Conservation (phyloP, 352 stramenopile species). For the Pythium folliculosum region DNA sequence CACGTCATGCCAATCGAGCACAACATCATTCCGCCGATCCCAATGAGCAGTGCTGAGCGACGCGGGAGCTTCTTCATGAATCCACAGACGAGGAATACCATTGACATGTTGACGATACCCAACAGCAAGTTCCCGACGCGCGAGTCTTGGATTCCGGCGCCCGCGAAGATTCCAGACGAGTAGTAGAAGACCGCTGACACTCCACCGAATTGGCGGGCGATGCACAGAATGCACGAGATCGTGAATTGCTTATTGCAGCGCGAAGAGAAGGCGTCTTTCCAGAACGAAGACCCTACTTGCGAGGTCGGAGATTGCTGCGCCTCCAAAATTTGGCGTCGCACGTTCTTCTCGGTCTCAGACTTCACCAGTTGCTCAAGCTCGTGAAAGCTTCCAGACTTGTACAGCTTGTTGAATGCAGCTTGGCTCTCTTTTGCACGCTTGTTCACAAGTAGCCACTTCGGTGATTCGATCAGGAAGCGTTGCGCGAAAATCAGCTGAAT, state of each 20-base stretch:
- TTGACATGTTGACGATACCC: slow-evolving; percentile 29
- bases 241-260: slow-evolving; percentile 38
- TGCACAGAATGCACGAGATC: slow-evolving; percentile 40
- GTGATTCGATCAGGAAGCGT: slow-evolving; percentile 36
- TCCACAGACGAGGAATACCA: slow-evolving; percentile 30
- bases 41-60: slow-evolving; percentile 28
- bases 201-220: slow-evolving; percentile 39
- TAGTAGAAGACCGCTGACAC: slow-evolving; percentile 49
- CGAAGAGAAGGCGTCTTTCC: slow-evolving; percentile 31
- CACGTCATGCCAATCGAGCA: slow-evolving; percentile 39
- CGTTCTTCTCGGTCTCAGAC: slow-evolving; percentile 29
- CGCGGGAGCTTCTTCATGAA: slow-evolving; percentile 41
- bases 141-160: slow-evolving; percentile 40
- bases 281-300: slow-evolving; percentile 27
- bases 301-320: slow-evolving; percentile 20
- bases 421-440: slow-evolving; percentile 30
- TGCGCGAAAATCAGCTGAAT: slow-evolving; percentile 34
- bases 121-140: slow-evolving; percentile 41
- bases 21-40: slow-evolving; percentile 39
- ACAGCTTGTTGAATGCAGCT: slow-evolving; percentile 35
- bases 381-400: slow-evolving; percentile 35
- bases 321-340: slow-evolving; percentile 27
- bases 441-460: slow-evolving; percentile 40
- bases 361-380: slow-evolving; percentile 36
- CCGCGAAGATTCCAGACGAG: slow-evolving; percentile 41